phyloP scores from a whole-genome alignment of 1,139 yeast species.

The Yamadazyma aaseri region DNA sequence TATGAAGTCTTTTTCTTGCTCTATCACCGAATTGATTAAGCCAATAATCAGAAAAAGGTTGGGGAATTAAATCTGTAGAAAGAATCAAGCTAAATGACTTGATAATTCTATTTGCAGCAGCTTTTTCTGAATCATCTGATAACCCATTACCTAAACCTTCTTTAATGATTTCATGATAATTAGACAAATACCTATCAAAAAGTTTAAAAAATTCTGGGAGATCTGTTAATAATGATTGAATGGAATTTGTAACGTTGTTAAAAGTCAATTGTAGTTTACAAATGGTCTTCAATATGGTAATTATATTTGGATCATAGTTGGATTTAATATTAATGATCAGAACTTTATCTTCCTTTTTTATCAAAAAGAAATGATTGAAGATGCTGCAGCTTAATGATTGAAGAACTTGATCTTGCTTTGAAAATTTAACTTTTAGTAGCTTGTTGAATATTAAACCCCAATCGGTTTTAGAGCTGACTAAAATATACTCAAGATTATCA shows the following conservation, averaged over 20 bases:
- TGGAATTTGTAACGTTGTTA: conserved; percentile 37
- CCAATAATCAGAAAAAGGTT: conserved; percentile 39
- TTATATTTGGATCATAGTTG: not conserved
- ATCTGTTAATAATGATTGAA: conserved; percentile 35
- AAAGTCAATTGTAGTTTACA: conserved; percentile 32
- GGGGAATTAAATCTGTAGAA: conserved; percentile 57
- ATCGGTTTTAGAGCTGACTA: conserved; percentile 8
- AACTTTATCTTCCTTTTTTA: conserved; percentile 11
- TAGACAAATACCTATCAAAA: conserved; percentile 35
- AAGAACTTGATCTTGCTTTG: not conserved
- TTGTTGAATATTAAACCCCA: conserved; percentile 27
- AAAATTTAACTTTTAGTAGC: conserved; percentile 18
- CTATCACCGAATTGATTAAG: conserved; percentile 62
- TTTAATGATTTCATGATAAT: conserved; percentile 25
- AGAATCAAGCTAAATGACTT: conserved; percentile 46
- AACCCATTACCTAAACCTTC: conserved; percentile 8
- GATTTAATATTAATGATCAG: conserved; percentile 4
- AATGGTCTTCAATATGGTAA: conserved; percentile 24
- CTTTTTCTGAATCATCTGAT: not conserved
- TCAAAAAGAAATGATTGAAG: conserved; percentile 32
- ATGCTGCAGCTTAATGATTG: conserved; percentile 16
- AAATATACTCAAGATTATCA: conserved; percentile 9
- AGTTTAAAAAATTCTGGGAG: conserved; percentile 41
- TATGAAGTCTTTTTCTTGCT: conserved; percentile 60
- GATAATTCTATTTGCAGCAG: conserved; percentile 10